Conservation (phyloP, 345 rosid species). For the Gossypium thurberi region DNA sequence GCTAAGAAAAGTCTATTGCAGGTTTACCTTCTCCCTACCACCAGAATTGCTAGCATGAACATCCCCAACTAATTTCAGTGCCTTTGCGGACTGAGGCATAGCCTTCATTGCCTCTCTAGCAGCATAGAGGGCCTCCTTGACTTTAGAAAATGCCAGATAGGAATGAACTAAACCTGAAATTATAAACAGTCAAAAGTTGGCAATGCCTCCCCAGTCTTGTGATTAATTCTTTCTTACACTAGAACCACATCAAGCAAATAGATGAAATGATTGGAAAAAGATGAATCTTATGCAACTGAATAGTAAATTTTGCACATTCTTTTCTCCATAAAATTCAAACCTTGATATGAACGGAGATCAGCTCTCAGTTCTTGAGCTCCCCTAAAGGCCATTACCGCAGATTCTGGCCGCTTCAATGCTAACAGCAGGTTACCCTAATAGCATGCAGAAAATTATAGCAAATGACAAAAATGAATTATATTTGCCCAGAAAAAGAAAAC, state of each 20-base stretch:
- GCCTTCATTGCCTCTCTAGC: slow-evolving; percentile 99
- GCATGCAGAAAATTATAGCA: slow-evolving; percentile 3
- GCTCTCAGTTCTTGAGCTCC: slow-evolving; percentile 94
- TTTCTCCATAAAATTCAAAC: slow-evolving; percentile 29
- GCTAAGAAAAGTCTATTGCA: not conserved
- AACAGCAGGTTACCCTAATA: slow-evolving; percentile 79
- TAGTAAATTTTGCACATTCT: slow-evolving; percentile 5
- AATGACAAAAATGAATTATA: not conserved
- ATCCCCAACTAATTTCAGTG: slow-evolving; percentile 92
- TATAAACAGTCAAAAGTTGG: slow-evolving; percentile 12
- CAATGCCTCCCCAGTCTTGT: slow-evolving; percentile 7
- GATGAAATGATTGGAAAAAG: not conserved
- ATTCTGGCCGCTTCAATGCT: slow-evolving; percentile 74
- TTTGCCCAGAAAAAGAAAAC: not conserved
- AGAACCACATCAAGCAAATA: not conserved
- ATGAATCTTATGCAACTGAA: slow-evolving; percentile 11
- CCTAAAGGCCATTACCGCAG: slow-evolving; percentile 83
- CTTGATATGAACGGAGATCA: slow-evolving; percentile 98
- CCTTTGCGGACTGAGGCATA: slow-evolving; percentile 98
- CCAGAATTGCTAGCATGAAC: slow-evolving; percentile 81
- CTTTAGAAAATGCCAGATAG: slow-evolving; percentile 77
- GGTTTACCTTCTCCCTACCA: slow-evolving; percentile 88
- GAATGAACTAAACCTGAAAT: slow-evolving; percentile 91
- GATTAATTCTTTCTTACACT: not conserved
- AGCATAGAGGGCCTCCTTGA: slow-evolving; percentile 86